These are phyloP conservation scores for Aphanocladium album DNA, from an alignment of 2,329 filamentous ascomycete genomes.

Conservation along the genomic window DNA sequence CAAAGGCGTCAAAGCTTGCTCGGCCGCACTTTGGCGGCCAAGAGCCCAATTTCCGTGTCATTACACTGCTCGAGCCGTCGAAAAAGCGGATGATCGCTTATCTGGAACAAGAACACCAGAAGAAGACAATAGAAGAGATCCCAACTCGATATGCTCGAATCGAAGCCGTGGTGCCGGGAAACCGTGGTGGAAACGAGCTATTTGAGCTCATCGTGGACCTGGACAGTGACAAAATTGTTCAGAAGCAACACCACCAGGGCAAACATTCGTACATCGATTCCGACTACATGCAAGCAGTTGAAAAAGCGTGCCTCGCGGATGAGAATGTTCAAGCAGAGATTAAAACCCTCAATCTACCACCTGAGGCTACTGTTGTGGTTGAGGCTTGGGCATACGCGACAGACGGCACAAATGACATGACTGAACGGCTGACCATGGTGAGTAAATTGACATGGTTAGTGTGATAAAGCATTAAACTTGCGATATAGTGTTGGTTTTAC, in stretches of 20 bases:
- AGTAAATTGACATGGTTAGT: neutral
- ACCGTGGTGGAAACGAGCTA: conserved; percentile 17
- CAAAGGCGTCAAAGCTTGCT: conserved; percentile 21
- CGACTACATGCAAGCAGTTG: conserved; percentile 42
- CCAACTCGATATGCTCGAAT: conserved; percentile 35
- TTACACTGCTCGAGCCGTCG: conserved; percentile 44
- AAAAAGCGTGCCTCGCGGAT: conserved; percentile 41
- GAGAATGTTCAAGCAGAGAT: conserved; percentile 38
- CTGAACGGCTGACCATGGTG: conserved; percentile 44
- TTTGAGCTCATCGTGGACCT: conserved; percentile 29
- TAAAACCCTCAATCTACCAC: conserved; percentile 36
- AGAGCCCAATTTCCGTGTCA: conserved; percentile 40
- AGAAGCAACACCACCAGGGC: conserved; percentile 30
- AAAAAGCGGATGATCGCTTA: conserved; percentile 43
- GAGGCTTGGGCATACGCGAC: conserved; percentile 54
- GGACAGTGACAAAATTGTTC: conserved; percentile 14
- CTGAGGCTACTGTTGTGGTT: conserved; percentile 38
- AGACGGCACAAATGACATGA: conserved; percentile 49
- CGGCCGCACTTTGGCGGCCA: conserved; percentile 18
- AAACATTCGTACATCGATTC: conserved; percentile 44
- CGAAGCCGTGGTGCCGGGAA: conserved; percentile 26
- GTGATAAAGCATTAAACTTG: neutral
- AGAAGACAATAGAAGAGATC: neutral
- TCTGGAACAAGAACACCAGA: conserved; percentile 36
- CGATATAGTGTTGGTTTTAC: conserved; percentile 31